Evolutionary conservation across 306 rosid genomes (phyloP), one percentile per base, ranked within the genome.

Genomic region (Trifolium pratense): DNA sequence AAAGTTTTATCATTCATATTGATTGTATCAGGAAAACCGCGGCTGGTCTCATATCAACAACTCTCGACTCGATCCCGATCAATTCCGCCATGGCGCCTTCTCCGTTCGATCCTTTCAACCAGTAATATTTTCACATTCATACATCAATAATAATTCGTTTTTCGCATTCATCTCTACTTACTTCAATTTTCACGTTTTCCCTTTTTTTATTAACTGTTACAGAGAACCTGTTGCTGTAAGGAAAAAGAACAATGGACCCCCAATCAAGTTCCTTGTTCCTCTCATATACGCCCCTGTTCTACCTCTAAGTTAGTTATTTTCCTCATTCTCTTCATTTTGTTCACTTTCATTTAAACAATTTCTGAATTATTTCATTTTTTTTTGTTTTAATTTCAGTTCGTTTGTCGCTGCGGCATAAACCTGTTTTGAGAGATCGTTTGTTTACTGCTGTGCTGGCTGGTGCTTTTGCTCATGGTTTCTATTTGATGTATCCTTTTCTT

Each of bases 401-500:
- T 15, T 23, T 94, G 49, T 46, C 92, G 43, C 79, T 94, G 84
- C 81, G 97, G 79, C 92, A 79, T 80, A 84, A 77, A 55, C 98
- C 98, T 9, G 97, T 89, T 32, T 18, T 94, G 16, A 90, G 98
- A 86, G 98, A 94, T 75, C 98, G 98, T 17, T 71, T 91, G 84
- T 94, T 94, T 48, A 59, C 86, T 57, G 87, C 82, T 83, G 98
- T 91, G 37, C 78, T 94, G 82, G 90, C 70, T 13, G 98, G 97
- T 43, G 98, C 95, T 14, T 88, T 91, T 80, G 89, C 58, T 67
- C 98, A 91, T 84, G 98, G 98, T 49, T 73, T 11, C 76, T 94
- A 94, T 86, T 59, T 94, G 61, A 91, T 94, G 98, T 94, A 94
- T 94, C 98, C 97, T 94, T 94, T 78, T 75, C 14, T 10, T 23